These are phyloP conservation scores for Candida sp. DNA, from an alignment of 1,139 yeast genomes.

Conservation along the genomic window DNA sequence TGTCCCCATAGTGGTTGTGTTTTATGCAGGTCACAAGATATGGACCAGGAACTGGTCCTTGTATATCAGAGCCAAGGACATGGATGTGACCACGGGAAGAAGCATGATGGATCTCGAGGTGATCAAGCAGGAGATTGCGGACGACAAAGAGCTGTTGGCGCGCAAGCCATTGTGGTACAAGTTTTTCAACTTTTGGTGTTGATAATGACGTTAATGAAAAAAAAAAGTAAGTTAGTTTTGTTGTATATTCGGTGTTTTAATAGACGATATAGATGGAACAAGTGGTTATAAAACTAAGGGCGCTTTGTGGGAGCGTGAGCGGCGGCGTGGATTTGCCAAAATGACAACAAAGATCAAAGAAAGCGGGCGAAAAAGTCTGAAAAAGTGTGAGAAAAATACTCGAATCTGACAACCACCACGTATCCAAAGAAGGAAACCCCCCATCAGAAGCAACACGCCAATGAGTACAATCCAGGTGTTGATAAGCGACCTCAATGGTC, in stretches of 20 bases:
- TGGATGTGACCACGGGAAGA: slow-evolving; percentile 38
- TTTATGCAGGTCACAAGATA: slow-evolving; percentile 30
- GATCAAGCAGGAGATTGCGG: slow-evolving; percentile 24
- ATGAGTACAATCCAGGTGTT: slow-evolving; percentile 52
- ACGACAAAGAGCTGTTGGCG: slow-evolving; percentile 14
- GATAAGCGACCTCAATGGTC: slow-evolving; percentile 56
- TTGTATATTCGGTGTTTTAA: not conserved
- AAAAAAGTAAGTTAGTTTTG: not conserved
- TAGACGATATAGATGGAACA: not conserved
- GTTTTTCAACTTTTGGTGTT: slow-evolving; percentile 27
- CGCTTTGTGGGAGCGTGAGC: too few species aligned
- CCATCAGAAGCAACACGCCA: not conserved
- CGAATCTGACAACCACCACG: not conserved
- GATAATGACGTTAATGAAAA: not conserved
- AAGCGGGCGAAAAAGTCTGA: not conserved
- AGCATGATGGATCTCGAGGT: slow-evolving; percentile 29
- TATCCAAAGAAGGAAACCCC: not conserved
- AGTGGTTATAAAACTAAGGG: not conserved
- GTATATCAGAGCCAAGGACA: slow-evolving; percentile 25
- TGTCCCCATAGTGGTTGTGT: slow-evolving; percentile 27
- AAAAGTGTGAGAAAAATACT: not conserved
- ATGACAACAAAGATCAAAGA: not conserved
- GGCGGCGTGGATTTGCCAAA: not conserved
- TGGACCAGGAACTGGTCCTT: slow-evolving; percentile 28
- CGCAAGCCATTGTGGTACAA: slow-evolving; percentile 20